Percentiles rank a stretch among this genome's conserved stretches.
Conservation (phyloP, 257 asterid genomes). For the Solanum sejunctum region DNA sequence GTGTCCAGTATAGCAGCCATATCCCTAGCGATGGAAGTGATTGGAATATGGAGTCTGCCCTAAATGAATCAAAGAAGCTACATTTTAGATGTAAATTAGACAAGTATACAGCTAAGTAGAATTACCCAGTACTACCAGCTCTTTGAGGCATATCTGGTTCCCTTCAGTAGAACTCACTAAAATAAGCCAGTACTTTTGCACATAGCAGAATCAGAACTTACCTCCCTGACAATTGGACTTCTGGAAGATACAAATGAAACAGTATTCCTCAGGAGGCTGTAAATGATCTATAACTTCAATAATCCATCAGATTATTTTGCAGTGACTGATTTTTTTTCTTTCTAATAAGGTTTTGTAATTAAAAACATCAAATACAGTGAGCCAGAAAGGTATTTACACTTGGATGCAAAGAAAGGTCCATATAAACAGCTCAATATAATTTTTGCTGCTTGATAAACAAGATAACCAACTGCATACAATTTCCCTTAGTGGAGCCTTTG, state of each 20-base stretch:
- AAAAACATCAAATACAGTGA: neutral
- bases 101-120: neutral
- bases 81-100: slow-evolving; percentile 2
- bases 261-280: neutral
- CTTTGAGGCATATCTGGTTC: neutral
- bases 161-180: neutral
- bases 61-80: slow-evolving; percentile 10
- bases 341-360: neutral
- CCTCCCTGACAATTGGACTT: neutral
- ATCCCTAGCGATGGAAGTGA: slow-evolving; percentile 92
- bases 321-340: neutral
- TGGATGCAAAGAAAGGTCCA: neutral
- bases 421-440: neutral
- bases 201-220: neutral
- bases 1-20: slow-evolving; percentile 92
- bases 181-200: neutral
- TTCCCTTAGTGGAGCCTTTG: neutral
- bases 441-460: neutral
- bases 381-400: neutral
- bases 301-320: neutral
- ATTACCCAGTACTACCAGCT: neutral
- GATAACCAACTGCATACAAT: neutral
- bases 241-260: neutral
- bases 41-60: slow-evolving; percentile 51
- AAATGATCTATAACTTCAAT: neutral